Base-by-base conservation (phyloP, 306 rosid species). In the Mucuna pruriens region DNA sequence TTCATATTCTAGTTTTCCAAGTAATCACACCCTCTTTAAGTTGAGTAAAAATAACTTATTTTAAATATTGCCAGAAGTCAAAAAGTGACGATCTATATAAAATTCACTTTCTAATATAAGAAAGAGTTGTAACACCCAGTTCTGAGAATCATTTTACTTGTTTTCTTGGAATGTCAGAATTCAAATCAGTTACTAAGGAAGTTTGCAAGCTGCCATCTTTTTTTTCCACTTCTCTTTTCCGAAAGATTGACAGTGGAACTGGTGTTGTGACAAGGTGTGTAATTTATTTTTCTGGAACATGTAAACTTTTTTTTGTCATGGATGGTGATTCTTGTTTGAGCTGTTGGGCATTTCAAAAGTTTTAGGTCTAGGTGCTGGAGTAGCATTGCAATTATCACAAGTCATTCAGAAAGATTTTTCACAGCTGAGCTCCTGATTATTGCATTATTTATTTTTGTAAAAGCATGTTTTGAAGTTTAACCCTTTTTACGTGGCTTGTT, bases 181-280 rank as follows among this genome's bases (percentile, higher is more conserved):
- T 96, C 84, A 96, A 92, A 85, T 69, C 86, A 80, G 85, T 90
- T 79, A 90, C 94, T 26, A 94, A 92, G 91, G 99, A 96, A 67
- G 87, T 96, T 29, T 96, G 99, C 97, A 96, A 91, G 95, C 94
- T 96, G 90, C 99, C 99, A 69, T 96, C 99, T 49, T 96, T 92
- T 84, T 89, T 96, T 86, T 94, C 97, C 25, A 62, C 91, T 0
- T 84, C 91, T 29, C 94, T 96, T 82, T 96, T 96, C 88, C 85
- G 74, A 86, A 94, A 92, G 94, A 92, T 96, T 83, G 99, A 93
- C 78, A 83, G 80, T 42, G 88, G 90, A 87, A 82, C 97, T 66
- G 98, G 98, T 60, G 76, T 86, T 82, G 97, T 92, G 67, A 89
- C 97, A 72, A 96, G 98, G 99, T 96, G 80, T 64, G 78, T 60